A percentile compares a stretch with the other conserved stretches of the same genome.
Evolutionary conservation across 257 asterid species (phyloP).

Genomic region (Henckelia pumila): DNA sequence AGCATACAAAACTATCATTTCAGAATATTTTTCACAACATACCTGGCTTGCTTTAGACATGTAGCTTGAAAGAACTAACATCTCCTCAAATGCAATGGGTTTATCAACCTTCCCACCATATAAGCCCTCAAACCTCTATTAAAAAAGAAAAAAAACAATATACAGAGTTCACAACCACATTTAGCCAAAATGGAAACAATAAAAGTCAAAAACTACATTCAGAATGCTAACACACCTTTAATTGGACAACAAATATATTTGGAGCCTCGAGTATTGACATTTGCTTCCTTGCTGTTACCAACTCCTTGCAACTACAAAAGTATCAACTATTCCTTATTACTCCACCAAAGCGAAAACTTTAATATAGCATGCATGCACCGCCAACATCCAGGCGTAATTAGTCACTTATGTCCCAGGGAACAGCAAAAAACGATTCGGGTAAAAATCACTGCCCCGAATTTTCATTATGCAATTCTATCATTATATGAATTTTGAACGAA

Average conservation of each 20-base stretch:
- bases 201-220: slow-evolving; percentile 3
- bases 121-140: slow-evolving; percentile 91
- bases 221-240: slow-evolving; percentile 56
- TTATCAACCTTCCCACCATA: slow-evolving; percentile 88
- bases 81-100: slow-evolving; percentile 72
- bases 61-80: slow-evolving; percentile 75
- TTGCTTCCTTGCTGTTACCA: slow-evolving; percentile 97
- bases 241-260: slow-evolving; percentile 91
- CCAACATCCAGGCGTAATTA: slow-evolving; percentile 2
- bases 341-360: slow-evolving; percentile 16
- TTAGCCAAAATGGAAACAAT: slow-evolving; percentile 14
- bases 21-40: slow-evolving; percentile 21
- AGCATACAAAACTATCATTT: slow-evolving; percentile 13
- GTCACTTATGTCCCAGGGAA: slow-evolving; percentile 1
- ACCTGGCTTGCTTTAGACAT: slow-evolving; percentile 90
- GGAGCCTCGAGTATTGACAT: slow-evolving; percentile 93
- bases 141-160: slow-evolving; percentile 12
- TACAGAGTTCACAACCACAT: slow-evolving; percentile 12
- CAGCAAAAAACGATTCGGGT: neutral
- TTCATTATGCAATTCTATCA: neutral
- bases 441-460: neutral
- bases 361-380: slow-evolving; percentile 17
- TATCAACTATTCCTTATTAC: slow-evolving; percentile 27
- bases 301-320: slow-evolving; percentile 80
- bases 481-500: too few relatives aligned